Conservation (phyloP, 345 rosid genomes). For the Gossypium herbaceum region DNA sequence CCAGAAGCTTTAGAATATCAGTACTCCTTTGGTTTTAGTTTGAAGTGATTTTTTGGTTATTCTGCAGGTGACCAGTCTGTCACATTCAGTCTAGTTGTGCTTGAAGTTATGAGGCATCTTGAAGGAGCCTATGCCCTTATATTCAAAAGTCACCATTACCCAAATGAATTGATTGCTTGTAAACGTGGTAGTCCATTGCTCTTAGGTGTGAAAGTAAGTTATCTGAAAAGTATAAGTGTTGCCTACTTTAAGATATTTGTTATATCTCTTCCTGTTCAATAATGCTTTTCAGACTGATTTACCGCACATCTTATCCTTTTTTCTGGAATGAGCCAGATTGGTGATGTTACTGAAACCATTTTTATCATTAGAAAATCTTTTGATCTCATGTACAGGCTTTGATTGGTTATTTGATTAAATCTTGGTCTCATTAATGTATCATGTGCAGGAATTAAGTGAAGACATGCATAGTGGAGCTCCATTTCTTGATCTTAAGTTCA, state of each 20-base stretch:
- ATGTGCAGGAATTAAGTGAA: constrained; percentile 51
- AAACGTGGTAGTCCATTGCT: constrained; percentile 94
- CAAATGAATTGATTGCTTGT: constrained; percentile 92
- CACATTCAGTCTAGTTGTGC: constrained; percentile 83
- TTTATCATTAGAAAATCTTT: background rate
- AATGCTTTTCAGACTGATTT: background rate
- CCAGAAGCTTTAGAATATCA: background rate
- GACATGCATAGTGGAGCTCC: constrained; percentile 43
- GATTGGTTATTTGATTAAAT: background rate
- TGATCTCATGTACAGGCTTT: background rate
- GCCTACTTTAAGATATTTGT: background rate
- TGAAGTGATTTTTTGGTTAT: constrained; percentile 4
- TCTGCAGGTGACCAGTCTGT: constrained; percentile 59
- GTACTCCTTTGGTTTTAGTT: background rate
- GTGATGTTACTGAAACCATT: background rate
- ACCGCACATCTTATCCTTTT: background rate
- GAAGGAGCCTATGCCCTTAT: constrained; percentile 99
- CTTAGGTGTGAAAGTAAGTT: constrained; percentile 86
- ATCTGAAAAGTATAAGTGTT: background rate
- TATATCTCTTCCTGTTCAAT: background rate
- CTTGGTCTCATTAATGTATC: background rate
- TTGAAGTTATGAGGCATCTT: constrained; percentile 93
- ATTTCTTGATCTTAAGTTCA: constrained; percentile 59
- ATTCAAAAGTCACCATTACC: constrained; percentile 91
- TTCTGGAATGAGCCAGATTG: background rate